A percentile compares a stretch with the other conserved stretches of the same genome.
phyloP scores from a whole-genome alignment of 768 basidiomycete species.

The Hericium coralloides region DNA sequence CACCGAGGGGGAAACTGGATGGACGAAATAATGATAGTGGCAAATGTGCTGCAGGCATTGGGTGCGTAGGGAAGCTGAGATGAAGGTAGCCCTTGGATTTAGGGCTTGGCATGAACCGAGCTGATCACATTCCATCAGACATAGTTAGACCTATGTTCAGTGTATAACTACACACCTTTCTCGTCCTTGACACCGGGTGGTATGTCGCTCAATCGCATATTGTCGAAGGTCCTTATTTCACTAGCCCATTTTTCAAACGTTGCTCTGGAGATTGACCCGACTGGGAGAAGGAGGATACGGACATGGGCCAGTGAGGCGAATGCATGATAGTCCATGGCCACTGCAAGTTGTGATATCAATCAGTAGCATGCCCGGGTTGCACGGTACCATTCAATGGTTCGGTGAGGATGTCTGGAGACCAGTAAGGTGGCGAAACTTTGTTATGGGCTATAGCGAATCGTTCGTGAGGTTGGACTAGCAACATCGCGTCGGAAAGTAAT shows the following conservation, averaged over 20 bases:
- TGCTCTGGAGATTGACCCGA: conserved; percentile 63
- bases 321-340: conserved; percentile 55
- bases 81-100: conserved; percentile 76
- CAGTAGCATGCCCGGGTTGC: no score
- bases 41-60: conserved; percentile 56
- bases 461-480: no score
- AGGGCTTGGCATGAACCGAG: conserved; percentile 74
- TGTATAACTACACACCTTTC: conserved; percentile 38
- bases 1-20: conserved; percentile 78
- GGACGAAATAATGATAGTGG: conserved; percentile 66
- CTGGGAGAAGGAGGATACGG: conserved; percentile 77
- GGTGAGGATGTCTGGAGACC: no score
- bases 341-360: not conserved
- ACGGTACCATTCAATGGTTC: no score
- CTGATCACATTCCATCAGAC: conserved; percentile 25
- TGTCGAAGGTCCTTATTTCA: conserved; percentile 66
- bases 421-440: no score
- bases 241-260: conserved; percentile 66
- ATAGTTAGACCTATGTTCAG: conserved; percentile 1
- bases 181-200: conserved; percentile 73
- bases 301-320: conserved; percentile 84
- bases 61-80: conserved; percentile 69
- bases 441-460: no score
- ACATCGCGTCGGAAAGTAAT: no score
- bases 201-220: conserved; percentile 74